Evolutionary conservation across 1,139 yeast genomes (phyloP).

Genomic region (Candida glucosophila): DNA sequence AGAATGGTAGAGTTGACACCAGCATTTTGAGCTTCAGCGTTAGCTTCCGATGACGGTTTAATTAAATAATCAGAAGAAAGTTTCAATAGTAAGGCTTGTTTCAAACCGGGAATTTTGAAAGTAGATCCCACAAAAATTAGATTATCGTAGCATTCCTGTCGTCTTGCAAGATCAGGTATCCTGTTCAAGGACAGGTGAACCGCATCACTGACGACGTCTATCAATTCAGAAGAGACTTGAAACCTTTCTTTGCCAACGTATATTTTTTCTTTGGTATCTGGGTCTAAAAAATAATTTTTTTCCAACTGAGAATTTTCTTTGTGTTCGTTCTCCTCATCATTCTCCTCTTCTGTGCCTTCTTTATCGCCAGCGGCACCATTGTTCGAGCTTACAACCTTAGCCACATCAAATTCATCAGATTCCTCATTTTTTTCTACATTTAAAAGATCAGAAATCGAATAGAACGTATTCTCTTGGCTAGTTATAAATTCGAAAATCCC

Average conservation of each 20-base stretch:
- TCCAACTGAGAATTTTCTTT: constrained; percentile 56
- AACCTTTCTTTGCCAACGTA: constrained; percentile 82
- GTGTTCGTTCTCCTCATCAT: constrained; percentile 17
- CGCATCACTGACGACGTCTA: constrained; percentile 44
- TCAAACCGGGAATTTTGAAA: constrained; percentile 64
- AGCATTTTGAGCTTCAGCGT: constrained; percentile 18
- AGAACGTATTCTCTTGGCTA: constrained; percentile 51
- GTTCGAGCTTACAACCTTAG: constrained; percentile 72
- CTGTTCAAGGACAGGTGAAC: constrained; percentile 45
- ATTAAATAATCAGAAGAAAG: constrained; percentile 53
- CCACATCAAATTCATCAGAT: constrained; percentile 80
- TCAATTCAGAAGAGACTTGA: constrained; percentile 59
- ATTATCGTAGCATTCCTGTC: constrained; percentile 85
- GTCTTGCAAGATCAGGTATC: constrained; percentile 59
- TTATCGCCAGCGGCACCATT: constrained; percentile 17
- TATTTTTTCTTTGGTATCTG: constrained; percentile 40
- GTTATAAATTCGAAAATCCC: constrained; percentile 67
- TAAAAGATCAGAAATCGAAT: constrained; percentile 43
- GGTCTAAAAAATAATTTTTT: constrained; percentile 57
- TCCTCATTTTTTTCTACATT: constrained; percentile 19
- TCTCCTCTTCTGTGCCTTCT: constrained; percentile 15
- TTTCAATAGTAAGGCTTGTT: constrained; percentile 56
- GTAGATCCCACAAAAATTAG: constrained; percentile 74
- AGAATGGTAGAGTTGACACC: constrained; percentile 33
- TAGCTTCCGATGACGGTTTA: constrained; percentile 20